Evolutionary conservation across 306 rosid species (phyloP).

Genomic region (Datisca glomerata): DNA sequence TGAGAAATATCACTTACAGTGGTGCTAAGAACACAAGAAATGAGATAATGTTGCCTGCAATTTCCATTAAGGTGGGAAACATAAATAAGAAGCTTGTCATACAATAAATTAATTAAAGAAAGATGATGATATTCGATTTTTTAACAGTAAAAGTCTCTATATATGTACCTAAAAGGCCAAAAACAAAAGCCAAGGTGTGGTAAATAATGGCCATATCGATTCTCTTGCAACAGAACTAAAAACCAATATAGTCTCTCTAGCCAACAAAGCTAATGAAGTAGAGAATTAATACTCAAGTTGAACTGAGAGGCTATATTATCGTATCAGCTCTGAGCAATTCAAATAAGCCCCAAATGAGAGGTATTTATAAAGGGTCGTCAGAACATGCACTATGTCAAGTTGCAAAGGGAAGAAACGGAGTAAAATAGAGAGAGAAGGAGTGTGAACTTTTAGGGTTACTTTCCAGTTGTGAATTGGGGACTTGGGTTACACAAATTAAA

Average conservation of each 20-base stretch:
- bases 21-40: conserved; percentile 85
- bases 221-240: conserved; percentile 17
- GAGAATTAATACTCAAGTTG: too few relatives aligned
- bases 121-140: too few relatives aligned
- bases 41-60: conserved; percentile 71
- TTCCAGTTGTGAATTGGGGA: conserved; percentile 39
- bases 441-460: conserved; percentile 12
- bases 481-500: conserved; percentile 11
- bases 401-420: not conserved
- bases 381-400: not conserved
- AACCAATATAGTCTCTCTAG: not conserved
- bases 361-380: not conserved
- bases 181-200: conserved; percentile 39
- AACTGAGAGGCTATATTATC: too few relatives aligned
- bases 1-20: conserved; percentile 34
- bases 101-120: too few relatives aligned
- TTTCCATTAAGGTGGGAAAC: conserved; percentile 4
- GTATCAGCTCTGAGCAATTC: not conserved
- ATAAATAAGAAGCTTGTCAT: conserved; percentile 2
- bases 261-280: not conserved
- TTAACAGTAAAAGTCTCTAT: too few relatives aligned
- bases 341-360: not conserved
- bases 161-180: conserved; percentile 90
- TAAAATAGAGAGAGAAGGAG: not conserved
- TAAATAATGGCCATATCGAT: conserved; percentile 37